Percentiles rank a stretch among this genome's conserved stretches.
These are phyloP conservation scores for Cucurbita maxima DNA, from an alignment of 306 rosid genomes.

Conservation along the genomic window DNA sequence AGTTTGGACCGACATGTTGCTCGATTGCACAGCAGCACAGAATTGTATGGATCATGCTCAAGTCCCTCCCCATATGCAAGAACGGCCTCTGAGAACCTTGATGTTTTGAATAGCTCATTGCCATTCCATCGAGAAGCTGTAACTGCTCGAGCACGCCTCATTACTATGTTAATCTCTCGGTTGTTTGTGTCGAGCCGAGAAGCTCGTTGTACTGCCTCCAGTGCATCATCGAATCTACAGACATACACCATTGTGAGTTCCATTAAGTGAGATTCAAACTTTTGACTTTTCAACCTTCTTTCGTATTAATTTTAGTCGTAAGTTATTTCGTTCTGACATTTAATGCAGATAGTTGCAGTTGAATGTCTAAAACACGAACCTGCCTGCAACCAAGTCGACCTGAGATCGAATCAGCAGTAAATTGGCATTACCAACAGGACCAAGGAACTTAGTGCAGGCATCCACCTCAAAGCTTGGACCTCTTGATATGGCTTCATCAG, in stretches of 20 bases:
- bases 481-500: constrained; percentile 45
- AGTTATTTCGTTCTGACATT: too few relatives aligned
- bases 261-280: background rate
- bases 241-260: background rate
- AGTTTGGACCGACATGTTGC: constrained; percentile 68
- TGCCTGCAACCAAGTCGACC: constrained; percentile 54
- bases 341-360: too few relatives aligned
- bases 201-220: constrained; percentile 48
- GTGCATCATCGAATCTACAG: constrained; percentile 60
- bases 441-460: constrained; percentile 52
- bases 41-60: constrained; percentile 48
- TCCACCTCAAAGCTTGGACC: constrained; percentile 55
- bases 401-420: constrained; percentile 48
- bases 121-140: constrained; percentile 52
- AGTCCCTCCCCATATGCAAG: constrained; percentile 67
- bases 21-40: constrained; percentile 60
- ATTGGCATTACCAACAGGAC: constrained; percentile 54
- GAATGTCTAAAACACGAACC: constrained; percentile 24
- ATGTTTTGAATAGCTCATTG: constrained; percentile 55
- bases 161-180: constrained; percentile 29
- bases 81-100: constrained; percentile 59
- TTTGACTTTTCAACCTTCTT: background rate
- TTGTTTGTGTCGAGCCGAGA: constrained; percentile 46
- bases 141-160: constrained; percentile 34
- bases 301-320: background rate